Evolutionary conservation across 1,139 yeast genomes (phyloP), one percentile per base, ranked within the genome.

Genomic region (Geotrichum citri-aurantii): DNA sequence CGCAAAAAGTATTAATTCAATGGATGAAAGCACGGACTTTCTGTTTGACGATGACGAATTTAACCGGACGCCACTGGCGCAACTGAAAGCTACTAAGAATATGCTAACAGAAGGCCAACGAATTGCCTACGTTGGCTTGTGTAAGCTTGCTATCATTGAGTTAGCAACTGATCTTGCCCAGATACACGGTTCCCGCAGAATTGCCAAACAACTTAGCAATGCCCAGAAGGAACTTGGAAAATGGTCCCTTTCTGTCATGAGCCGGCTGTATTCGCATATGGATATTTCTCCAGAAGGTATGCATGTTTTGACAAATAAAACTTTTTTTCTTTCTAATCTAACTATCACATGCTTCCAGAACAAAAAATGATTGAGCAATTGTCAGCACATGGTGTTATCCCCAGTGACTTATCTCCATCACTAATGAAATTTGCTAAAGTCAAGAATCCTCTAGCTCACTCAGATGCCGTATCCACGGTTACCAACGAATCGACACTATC

Each of bases 81-180:
- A 92, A 59, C 75, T 93, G 62, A 83, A 84, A 61, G 81, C 93
- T 0, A 93, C 98, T 5, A 90, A 87, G 69, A 81, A 83, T 33
- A 82, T 95, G 83, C 78, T 95, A 33, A 79, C 84, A 2, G 98
- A 90, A 27, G 78, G 86, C 23, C 97, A 95, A 69, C 85, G 89
- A 66, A 88, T 92, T 65, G 98, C 98, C 3, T 95, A 95, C 68
- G 87, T 88, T 5, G 99, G 97, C 0, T 78, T 93, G 12, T 84
- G 88, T 23, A 86, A 88, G 65, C 79, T 95, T 46, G 79, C 88
- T 6, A 80, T 85, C 58, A 88, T 86, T 46, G 89, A 87, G 29
- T 83, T 91, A 88, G 96, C 96, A 10, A 82, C 90, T 0, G 84
- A 84, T 11, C 71, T 91, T 61, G 93, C 95, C 0, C 76, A 76